Evolutionary conservation across 306 rosid species (phyloP).

Genomic region (Dicorynia guianensis): DNA sequence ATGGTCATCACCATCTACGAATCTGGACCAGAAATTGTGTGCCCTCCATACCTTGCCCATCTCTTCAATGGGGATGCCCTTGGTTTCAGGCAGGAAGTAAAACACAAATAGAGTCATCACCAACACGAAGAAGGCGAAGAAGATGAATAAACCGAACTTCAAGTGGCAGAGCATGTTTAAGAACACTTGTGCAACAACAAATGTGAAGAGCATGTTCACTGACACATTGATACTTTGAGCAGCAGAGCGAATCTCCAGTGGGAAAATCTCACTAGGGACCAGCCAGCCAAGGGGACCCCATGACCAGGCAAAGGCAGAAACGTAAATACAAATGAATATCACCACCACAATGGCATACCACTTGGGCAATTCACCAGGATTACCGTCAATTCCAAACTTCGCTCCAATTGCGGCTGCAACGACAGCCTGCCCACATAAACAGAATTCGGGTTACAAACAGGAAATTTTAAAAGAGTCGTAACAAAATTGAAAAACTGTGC

Average conservation of each 20-base stretch:
- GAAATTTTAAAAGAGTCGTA: too few species aligned
- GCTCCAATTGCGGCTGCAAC: conserved; percentile 79
- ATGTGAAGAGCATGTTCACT: conserved; percentile 89
- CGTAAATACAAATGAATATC: conserved; percentile 85
- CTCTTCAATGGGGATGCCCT: conserved; percentile 92
- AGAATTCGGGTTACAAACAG: not conserved
- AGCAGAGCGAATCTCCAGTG: conserved; percentile 87
- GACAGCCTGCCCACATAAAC: conserved; percentile 44
- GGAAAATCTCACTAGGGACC: conserved; percentile 96
- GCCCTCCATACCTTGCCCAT: conserved; percentile 75
- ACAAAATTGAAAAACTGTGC: too few species aligned
- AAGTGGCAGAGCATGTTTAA: conserved; percentile 79
- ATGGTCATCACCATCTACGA: conserved; percentile 47
- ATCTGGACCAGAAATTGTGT: conserved; percentile 83
- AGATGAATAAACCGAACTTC: conserved; percentile 87
- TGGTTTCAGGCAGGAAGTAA: conserved; percentile 81
- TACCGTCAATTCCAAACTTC: conserved; percentile 75
- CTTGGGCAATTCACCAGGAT: conserved; percentile 72
- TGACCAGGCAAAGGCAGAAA: conserved; percentile 94
- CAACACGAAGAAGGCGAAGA: conserved; percentile 79
- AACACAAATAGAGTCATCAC: conserved; percentile 66
- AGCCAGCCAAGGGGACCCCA: conserved; percentile 99
- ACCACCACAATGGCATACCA: conserved; percentile 95
- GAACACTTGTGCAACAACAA: conserved; percentile 77
- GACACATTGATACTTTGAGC: conserved; percentile 93